Evolutionary conservation across 164 flowering plant species (phyloP), one percentile per base, ranked within the genome.

Genomic region (Macadamia integrifolia): DNA sequence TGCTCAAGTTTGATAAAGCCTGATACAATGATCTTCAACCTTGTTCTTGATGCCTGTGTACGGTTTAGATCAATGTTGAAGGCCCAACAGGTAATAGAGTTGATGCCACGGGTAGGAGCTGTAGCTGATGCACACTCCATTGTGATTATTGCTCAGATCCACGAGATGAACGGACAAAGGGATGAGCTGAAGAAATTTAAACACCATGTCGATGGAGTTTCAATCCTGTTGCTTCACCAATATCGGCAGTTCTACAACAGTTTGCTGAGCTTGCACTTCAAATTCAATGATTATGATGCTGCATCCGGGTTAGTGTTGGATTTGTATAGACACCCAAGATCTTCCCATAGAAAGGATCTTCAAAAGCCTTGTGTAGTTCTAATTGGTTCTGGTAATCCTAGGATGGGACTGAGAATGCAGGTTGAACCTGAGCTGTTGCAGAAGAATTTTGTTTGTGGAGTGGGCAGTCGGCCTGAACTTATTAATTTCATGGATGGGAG

Each of bases 41-140:
- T 91, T 76, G 87, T 93, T 74, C 82, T 93, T 49, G 80, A 85
- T 84, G 90, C 87, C 28, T 89, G 92, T 83, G 79, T 82, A 69
- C 77, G 81, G 65, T 87, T 81, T 75, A 74, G 66, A 58, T 80
- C 82, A 32, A 68, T 84, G 48, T 61, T 86, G 17, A 93, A 85
- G 72, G 98, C 90, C 17, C 85, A 86, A 59, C 78, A 77, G 49
- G 74, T 89, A 12, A 76, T 91, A 13, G 94, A 88, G 71, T 66
- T 80, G 62, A 87, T 93, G 93, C 65, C 97, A 52, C 69, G 53
- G 71, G 66, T 69, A 42, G 88, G 91, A 13, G 80, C 87, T 6
- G 63, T 78, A 43, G 97, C 86, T 60, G 96, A 93, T 84, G 92
- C 88, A 14, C 72, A 76, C 66, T 75, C 91, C 13, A 79, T 86